Conservation (phyloP, 257 asterid genomes). For the Schizonepeta tenuifolia region DNA sequence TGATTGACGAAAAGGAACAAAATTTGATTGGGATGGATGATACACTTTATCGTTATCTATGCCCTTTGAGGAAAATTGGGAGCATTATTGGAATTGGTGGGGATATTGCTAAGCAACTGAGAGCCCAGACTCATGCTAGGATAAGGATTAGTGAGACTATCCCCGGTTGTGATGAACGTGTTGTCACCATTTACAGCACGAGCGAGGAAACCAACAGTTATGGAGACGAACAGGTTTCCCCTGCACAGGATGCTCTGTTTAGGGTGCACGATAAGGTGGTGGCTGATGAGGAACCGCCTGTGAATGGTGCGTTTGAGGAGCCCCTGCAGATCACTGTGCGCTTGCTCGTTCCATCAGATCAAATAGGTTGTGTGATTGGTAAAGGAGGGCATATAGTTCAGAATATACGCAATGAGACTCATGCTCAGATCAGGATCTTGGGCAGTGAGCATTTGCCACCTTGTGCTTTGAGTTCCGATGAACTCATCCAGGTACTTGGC, state of each 20-base stretch:
- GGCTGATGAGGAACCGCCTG: constrained; percentile 71
- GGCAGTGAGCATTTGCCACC: constrained; percentile 89
- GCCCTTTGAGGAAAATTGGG: constrained; percentile 82
- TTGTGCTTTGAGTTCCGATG: constrained; percentile 87
- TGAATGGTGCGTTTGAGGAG: constrained; percentile 58
- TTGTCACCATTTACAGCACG: constrained; percentile 75
- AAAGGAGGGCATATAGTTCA: constrained; percentile 59
- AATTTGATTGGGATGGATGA: constrained; percentile 67
- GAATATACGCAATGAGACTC: constrained; percentile 56
- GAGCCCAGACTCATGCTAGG: constrained; percentile 80
- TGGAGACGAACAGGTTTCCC: constrained; percentile 60
- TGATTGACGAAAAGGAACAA: constrained; percentile 66
- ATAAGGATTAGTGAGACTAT: constrained; percentile 83
- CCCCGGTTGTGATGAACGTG: constrained; percentile 94
- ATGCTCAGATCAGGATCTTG: constrained; percentile 77
- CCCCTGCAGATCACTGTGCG: constrained; percentile 53
- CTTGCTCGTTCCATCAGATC: constrained; percentile 56
- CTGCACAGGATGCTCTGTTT: constrained; percentile 90
- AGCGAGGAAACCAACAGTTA: constrained; percentile 73
- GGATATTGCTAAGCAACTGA: constrained; percentile 77
- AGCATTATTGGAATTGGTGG: constrained; percentile 93
- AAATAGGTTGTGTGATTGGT: constrained; percentile 63
- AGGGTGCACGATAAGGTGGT: constrained; percentile 75
- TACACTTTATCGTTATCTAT: constrained; percentile 77
- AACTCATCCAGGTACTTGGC: constrained; percentile 72